These are phyloP conservation scores for Parasitella parasitica DNA, from an alignment of 371 early-diverging fungal species.

Conservation along the genomic window DNA sequence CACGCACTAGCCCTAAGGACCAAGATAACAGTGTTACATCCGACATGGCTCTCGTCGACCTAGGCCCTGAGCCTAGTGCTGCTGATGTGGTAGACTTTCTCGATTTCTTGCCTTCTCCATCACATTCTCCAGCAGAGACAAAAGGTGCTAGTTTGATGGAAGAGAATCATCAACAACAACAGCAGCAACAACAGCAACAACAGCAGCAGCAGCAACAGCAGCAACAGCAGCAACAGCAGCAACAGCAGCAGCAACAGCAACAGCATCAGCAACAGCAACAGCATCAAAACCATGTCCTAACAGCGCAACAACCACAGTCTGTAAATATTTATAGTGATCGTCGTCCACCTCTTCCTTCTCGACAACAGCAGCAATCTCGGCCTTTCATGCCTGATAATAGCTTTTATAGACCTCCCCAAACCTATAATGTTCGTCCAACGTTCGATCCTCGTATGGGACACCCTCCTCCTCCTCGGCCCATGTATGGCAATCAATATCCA, in stretches of 20 bases:
- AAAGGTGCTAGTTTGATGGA: conserved; percentile 32
- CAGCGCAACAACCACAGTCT: neutral
- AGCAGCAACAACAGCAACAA: conserved; percentile 2
- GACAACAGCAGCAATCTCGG: neutral
- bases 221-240: neutral
- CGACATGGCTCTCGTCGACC: conserved; percentile 7
- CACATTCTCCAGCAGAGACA: conserved; percentile 35
- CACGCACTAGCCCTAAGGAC: neutral
- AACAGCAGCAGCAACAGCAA: conserved; percentile 3
- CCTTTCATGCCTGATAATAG: neutral
- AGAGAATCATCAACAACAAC: conserved; percentile 11
- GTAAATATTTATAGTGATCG: neutral
- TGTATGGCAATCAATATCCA: neutral
- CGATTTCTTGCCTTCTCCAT: conserved; percentile 49
- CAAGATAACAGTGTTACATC: neutral
- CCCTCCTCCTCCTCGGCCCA: conserved; percentile 10
- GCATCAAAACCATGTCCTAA: neutral
- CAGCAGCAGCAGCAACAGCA: neutral
- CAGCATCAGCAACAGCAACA: neutral
- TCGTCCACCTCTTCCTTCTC: neutral
- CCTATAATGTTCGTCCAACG: conserved; percentile 8
- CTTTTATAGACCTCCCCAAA: neutral
- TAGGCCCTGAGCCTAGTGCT: conserved; percentile 49
- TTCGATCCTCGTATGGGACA: conserved; percentile 17
- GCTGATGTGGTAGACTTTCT: conserved; percentile 50